These are phyloP conservation scores for Neopestalotiopsis rosae DNA, from an alignment of 2,329 filamentous ascomycete genomes.

Conservation along the genomic window DNA sequence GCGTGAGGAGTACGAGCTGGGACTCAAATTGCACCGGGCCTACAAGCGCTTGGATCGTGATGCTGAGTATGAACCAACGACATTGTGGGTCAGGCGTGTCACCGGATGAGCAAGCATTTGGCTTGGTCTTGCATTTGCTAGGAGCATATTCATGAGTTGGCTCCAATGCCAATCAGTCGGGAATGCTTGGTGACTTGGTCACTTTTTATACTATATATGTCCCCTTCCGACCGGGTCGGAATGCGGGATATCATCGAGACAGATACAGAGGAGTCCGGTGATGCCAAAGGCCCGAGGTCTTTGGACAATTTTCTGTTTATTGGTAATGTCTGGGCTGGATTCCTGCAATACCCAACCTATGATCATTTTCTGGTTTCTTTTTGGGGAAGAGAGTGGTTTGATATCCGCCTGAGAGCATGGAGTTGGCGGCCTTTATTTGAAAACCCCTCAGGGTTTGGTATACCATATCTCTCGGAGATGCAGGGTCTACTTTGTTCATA, in stretches of 20 bases:
- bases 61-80: slow-evolving; percentile 67
- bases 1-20: slow-evolving; percentile 79
- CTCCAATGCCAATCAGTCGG: too few relatives aligned
- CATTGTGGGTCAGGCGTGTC: slow-evolving; percentile 80
- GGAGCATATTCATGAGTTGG: neutral
- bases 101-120: slow-evolving; percentile 57
- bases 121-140: neutral
- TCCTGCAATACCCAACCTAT: neutral
- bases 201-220: neutral
- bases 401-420: neutral
- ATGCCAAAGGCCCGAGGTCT: neutral
- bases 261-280: too few relatives aligned
- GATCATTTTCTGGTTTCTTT: neutral
- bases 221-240: neutral
- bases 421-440: neutral
- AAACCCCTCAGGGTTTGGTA: neutral
- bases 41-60: slow-evolving; percentile 77
- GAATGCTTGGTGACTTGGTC: neutral
- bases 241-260: neutral
- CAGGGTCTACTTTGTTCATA: neutral
- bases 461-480: neutral
- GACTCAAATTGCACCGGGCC: slow-evolving; percentile 74
- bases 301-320: neutral
- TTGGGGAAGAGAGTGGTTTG: neutral
- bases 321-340: neutral